Conservation (phyloP, 2,329 filamentous ascomycete genomes). For the Phoma herbarum region DNA sequence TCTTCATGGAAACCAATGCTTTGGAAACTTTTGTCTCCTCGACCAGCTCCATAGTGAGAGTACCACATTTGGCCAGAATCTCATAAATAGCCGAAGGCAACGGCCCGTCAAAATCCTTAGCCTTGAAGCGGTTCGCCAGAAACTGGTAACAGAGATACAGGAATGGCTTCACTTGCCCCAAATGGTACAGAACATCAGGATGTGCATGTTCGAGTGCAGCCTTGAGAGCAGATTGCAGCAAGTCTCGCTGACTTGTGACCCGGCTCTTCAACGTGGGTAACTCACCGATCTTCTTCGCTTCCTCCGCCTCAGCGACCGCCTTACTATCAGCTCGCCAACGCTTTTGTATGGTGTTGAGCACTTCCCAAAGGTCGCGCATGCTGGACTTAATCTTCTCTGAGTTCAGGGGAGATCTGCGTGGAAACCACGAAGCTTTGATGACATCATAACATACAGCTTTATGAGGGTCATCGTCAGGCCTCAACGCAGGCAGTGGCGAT, state of each 20-base stretch:
- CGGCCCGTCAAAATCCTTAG: slow-evolving; percentile 55
- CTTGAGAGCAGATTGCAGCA: slow-evolving; percentile 62
- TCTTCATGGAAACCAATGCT: slow-evolving; percentile 69
- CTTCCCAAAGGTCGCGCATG: slow-evolving; percentile 66
- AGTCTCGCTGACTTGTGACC: slow-evolving; percentile 65
- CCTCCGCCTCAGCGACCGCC: slow-evolving; percentile 65
- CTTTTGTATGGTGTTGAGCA: slow-evolving; percentile 67
- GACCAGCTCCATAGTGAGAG: slow-evolving; percentile 66
- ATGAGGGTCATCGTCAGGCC: slow-evolving; percentile 63
- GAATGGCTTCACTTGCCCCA: slow-evolving; percentile 52
- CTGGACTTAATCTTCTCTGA: slow-evolving; percentile 63
- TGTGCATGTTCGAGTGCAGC: slow-evolving; percentile 58
- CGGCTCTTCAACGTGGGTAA: slow-evolving; percentile 64
- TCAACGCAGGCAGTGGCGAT: slow-evolving; percentile 62
- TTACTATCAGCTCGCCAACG: slow-evolving; percentile 67
- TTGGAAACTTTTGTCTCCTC: slow-evolving; percentile 73
- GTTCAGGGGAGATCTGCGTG: slow-evolving; percentile 60
- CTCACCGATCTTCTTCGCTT: slow-evolving; percentile 63
- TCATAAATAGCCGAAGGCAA: slow-evolving; percentile 56
- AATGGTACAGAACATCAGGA: slow-evolving; percentile 55
- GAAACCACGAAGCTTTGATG: slow-evolving; percentile 68
- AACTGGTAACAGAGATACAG: slow-evolving; percentile 60
- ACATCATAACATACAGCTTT: slow-evolving; percentile 66
- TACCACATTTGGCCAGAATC: slow-evolving; percentile 69
- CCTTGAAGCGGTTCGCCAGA: slow-evolving; percentile 57